phyloP scores from a whole-genome alignment of 331 rosid species.

The Erythrophleum ivorense region DNA sequence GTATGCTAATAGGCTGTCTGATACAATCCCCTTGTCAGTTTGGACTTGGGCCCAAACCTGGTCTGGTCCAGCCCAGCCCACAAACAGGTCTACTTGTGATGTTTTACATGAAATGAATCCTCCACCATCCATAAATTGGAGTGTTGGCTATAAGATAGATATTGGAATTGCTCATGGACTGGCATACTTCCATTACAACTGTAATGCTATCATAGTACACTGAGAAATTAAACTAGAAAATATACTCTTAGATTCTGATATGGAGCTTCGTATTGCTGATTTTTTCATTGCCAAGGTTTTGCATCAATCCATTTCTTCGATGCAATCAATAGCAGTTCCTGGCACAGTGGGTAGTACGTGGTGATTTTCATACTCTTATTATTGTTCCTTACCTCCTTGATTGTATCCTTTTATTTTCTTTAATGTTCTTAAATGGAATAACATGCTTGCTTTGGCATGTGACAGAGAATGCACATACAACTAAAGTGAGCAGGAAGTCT shows the following conservation, averaged over 20 bases:
- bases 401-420: neutral
- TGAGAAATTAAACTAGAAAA: constrained; percentile 64
- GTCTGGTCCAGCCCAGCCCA: too few species aligned
- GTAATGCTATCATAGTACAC: constrained; percentile 57
- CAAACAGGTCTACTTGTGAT: too few species aligned
- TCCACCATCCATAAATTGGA: constrained; percentile 49
- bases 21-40: too few species aligned
- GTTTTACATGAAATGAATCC: constrained; percentile 51
- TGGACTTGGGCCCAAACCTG: too few species aligned
- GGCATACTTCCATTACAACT: constrained; percentile 62
- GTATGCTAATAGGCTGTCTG: too few species aligned
- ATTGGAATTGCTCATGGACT: constrained; percentile 65
- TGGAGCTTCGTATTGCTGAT: constrained; percentile 65
- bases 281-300: constrained; percentile 63
- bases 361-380: constrained; percentile 35
- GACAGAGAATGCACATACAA: constrained; percentile 58
- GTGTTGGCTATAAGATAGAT: constrained; percentile 55
- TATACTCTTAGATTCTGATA: constrained; percentile 61
- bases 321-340: constrained; percentile 38
- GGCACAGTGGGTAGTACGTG: constrained; percentile 75
- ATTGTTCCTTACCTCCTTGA: neutral
- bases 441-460: neutral
- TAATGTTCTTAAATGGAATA: neutral
- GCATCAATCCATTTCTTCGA: constrained; percentile 46
- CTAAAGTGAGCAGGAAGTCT: constrained; percentile 45